Conservation (phyloP, 257 asterid genomes). For the Solanum ossicruentum region DNA sequence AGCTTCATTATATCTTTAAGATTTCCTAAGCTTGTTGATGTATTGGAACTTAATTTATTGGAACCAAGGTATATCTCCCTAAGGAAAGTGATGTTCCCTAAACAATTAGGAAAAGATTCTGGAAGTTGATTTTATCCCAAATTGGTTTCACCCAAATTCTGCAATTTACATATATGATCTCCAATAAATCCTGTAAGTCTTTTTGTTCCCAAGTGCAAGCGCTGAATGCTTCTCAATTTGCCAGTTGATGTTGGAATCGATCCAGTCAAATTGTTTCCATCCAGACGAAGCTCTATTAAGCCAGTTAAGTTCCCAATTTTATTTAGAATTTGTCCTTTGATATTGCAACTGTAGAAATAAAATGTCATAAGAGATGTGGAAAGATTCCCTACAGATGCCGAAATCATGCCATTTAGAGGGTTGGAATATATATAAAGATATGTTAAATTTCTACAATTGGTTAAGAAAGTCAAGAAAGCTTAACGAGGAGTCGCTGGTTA, state of each 20-base stretch:
- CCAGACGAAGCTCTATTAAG: neutral
- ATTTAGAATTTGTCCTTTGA: neutral
- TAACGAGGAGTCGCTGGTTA: neutral
- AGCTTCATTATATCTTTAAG: too few species aligned
- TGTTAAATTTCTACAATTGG: neutral
- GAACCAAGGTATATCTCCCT: too few species aligned
- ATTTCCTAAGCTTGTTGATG: too few species aligned
- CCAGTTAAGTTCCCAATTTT: neutral
- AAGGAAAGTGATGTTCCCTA: too few species aligned
- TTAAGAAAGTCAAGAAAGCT: neutral
- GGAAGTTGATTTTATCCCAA: neutral
- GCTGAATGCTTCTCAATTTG: accelerated
- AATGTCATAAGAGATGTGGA: neutral
- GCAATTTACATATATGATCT: neutral
- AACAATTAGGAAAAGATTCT: neutral
- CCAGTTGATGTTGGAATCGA: accelerated
- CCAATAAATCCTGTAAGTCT: neutral
- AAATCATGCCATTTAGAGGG: neutral
- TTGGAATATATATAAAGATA: too few species aligned
- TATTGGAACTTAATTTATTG: too few species aligned
- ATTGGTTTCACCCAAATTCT: neutral
- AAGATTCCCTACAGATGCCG: neutral
- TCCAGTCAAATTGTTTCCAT: accelerated
- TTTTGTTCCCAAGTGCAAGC: accelerated
- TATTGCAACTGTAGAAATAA: neutral